phyloP scores from a whole-genome alignment of 2,329 filamentous ascomycete species.

The Fusarium floridanum region DNA sequence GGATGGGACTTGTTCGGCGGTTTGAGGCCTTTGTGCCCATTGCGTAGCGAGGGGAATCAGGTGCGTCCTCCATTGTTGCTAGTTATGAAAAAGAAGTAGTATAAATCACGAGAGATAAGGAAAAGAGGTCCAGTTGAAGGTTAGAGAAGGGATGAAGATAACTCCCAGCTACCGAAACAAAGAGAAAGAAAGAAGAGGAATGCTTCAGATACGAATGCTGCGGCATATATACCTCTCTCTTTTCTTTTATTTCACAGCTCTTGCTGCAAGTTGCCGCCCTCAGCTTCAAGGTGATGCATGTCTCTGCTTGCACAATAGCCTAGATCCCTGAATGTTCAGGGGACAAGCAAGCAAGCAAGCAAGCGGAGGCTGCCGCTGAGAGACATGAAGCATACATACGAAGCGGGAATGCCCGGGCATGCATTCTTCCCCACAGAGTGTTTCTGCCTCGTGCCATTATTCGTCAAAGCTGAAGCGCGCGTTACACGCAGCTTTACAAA shows the following conservation, averaged over 20 bases:
- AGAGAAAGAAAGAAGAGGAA: not conserved
- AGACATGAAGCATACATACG: not conserved
- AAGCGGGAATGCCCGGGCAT: slow-evolving; percentile 5
- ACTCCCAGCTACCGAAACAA: slow-evolving; percentile 1
- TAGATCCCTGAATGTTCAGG: not conserved
- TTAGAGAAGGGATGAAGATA: not conserved
- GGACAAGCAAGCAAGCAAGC: not conserved
- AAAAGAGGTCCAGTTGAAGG: not conserved
- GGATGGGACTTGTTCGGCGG: slow-evolving; percentile 36
- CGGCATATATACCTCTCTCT: slow-evolving; percentile 1
- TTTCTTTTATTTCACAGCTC: not conserved
- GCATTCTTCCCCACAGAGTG: not conserved
- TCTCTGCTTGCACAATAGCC: not conserved
- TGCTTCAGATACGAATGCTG: not conserved
- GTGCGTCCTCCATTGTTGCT: slow-evolving; percentile 21
- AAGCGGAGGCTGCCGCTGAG: slow-evolving; percentile 1
- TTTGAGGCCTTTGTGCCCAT: slow-evolving; percentile 40
- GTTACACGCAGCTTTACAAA: not conserved
- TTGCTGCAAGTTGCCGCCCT: not conserved
- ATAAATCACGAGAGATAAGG: not conserved
- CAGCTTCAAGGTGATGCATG: not conserved
- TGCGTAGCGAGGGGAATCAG: slow-evolving; percentile 39
- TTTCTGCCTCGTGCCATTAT: not conserved
- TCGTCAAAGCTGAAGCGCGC: not conserved
- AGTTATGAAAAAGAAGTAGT: not conserved